These are phyloP conservation scores for Verticillium tricorpus DNA, from an alignment of 2,329 filamentous ascomycete species.

Conservation along the genomic window DNA sequence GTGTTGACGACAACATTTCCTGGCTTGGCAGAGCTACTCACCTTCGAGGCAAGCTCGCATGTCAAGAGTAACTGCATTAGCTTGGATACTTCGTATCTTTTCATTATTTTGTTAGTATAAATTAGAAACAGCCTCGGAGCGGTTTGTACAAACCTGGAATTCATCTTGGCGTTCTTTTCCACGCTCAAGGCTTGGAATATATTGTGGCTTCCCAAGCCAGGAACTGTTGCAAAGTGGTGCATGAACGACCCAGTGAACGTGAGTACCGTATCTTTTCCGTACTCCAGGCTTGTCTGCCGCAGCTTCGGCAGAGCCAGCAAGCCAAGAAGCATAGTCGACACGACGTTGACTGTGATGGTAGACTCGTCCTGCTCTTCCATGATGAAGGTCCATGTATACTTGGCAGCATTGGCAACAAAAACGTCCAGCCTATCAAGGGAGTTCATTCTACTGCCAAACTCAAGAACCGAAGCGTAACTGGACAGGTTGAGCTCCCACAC, in stretches of 20 bases:
- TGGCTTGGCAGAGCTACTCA: background rate
- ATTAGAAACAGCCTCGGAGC: too few species aligned
- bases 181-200: conserved; percentile 26
- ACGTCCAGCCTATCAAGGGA: conserved; percentile 31
- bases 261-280: too few species aligned
- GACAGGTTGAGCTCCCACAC: conserved; percentile 30
- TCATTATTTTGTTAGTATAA: background rate
- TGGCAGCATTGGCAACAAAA: conserved; percentile 29
- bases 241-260: too few species aligned
- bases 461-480: conserved; percentile 31
- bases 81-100: conserved; percentile 5
- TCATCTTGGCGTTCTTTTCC: background rate
- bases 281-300: too few species aligned
- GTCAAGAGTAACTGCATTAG: conserved; percentile 2
- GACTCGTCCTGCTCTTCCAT: conserved; percentile 33
- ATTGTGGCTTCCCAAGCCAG: background rate
- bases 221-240: too few species aligned
- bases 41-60: conserved; percentile 1
- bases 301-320: conserved; percentile 33
- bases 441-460: conserved; percentile 27
- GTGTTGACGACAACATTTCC: background rate
- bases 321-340: conserved; percentile 38
- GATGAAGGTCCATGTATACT: conserved; percentile 7
- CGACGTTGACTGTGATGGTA: conserved; percentile 39
- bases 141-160: background rate